These are phyloP conservation scores for Nitzschia sp. DNA, from an alignment of 108 stramenopile species.

Conservation along the genomic window DNA sequence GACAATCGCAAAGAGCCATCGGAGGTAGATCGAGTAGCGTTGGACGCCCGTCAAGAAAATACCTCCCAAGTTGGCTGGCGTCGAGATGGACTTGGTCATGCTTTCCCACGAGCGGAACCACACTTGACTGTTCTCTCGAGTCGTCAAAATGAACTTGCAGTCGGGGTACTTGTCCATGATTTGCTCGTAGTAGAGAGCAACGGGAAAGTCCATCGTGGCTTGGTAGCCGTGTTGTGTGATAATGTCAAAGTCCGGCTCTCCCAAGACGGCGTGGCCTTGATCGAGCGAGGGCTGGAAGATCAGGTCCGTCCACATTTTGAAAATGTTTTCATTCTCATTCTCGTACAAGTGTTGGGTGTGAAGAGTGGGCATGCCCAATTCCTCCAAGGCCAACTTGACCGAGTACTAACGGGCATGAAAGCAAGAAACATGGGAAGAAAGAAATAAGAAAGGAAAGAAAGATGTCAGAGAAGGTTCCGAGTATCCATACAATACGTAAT, in stretches of 20 bases:
- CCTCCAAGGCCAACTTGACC: slow-evolving; percentile 71
- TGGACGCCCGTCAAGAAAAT: slow-evolving; percentile 48
- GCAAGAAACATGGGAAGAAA: too few relatives aligned
- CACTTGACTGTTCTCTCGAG: slow-evolving; percentile 63
- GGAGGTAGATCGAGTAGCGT: slow-evolving; percentile 59
- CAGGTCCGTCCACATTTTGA: slow-evolving; percentile 50
- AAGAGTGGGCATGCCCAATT: slow-evolving; percentile 65
- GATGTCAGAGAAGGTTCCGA: too few relatives aligned
- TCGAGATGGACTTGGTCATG: slow-evolving; percentile 59
- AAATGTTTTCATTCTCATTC: slow-evolving; percentile 42
- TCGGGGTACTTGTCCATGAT: slow-evolving; percentile 66
- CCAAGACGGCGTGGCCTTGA: slow-evolving; percentile 41
- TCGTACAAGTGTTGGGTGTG: slow-evolving; percentile 87
- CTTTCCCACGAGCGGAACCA: slow-evolving; percentile 81
- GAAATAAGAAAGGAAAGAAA: too few relatives aligned
- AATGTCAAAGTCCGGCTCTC: slow-evolving; percentile 56
- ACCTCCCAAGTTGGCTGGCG: slow-evolving; percentile 52
- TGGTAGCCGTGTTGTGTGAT: slow-evolving; percentile 51
- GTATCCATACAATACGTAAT: too few relatives aligned
- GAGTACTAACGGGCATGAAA: too few relatives aligned
- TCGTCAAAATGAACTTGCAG: slow-evolving; percentile 80
- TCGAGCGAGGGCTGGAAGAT: slow-evolving; percentile 62
- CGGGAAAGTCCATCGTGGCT: slow-evolving; percentile 77
- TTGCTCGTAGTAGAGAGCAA: slow-evolving; percentile 70
- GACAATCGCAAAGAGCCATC: slow-evolving; percentile 75